Evolutionary conservation across 2,329 filamentous ascomycete species (phyloP), one percentile per base, ranked within the genome.

Genomic region (Botrytis fabae): DNA sequence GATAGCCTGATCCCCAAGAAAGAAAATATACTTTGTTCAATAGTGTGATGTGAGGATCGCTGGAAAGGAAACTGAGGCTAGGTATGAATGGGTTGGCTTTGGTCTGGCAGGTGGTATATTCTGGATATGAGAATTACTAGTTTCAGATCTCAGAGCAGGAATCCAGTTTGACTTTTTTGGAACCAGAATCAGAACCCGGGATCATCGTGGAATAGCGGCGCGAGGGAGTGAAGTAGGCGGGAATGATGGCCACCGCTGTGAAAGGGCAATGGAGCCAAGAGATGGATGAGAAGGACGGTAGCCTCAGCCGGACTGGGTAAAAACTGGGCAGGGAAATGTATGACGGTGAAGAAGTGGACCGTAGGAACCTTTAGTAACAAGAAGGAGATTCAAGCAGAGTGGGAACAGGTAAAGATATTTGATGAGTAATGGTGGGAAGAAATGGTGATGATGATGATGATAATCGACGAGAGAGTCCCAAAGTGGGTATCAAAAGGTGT

Each of bases 401-500:
- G 44, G 35, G 7, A 12, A 28, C 32, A n/a, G 54, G n/a, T 8
- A 54, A 25, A 20, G 1, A 8, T 54, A 22, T n/a, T 10, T 18
- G n/a, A 25, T 35, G 44, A 42, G 46, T 32, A 51, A 38, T 28
- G 35, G 20, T 22, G 18, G 18, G n/a, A 18, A 51, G 4, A 32
- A 8, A 25, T 6, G 42, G 40, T 9, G 42, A 71, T 16, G 46
- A n/a, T 35, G 12, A 38, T 32, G 12, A 60, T 72, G 62, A 25
- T 38, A 18, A 32, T 59, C 28, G 16, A 57, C 28, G 51, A 68
- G 18, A 42, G 51, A 57, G 7, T 60, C 18, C 16, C 40, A 32
- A 48, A 40, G 9, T 71, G 40, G 51, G 51, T 65, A 46, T 46
- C 62, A 16, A 42, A 72, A 72, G 64, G 22, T 54, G 35, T 51